These are phyloP conservation scores for Hibiscus trionum DNA, from an alignment of 345 rosid genomes.

Conservation along the genomic window DNA sequence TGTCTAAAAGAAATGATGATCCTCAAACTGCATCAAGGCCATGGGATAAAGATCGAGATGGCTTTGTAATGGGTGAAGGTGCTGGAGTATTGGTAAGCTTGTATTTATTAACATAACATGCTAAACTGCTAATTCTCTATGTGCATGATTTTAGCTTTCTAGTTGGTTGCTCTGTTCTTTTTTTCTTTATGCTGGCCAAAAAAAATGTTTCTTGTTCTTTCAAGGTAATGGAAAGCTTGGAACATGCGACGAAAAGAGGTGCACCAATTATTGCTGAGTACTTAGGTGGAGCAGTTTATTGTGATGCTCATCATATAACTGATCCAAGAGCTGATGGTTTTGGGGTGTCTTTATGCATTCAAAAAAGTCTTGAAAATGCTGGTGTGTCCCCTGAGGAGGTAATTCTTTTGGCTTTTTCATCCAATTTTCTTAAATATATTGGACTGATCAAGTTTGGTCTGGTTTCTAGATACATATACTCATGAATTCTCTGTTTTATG, in stretches of 20 bases:
- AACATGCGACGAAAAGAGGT: slow-evolving; percentile 91
- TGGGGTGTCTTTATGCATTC: slow-evolving; percentile 95
- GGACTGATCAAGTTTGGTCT: neutral
- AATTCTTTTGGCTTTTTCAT: neutral
- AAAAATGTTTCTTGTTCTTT: neutral
- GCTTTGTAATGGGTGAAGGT: slow-evolving; percentile 98
- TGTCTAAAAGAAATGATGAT: slow-evolving; percentile 97
- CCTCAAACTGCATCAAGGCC: slow-evolving; percentile 98
- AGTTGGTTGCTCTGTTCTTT: no score
- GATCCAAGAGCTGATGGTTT: slow-evolving; percentile 99
- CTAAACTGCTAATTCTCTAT: no score
- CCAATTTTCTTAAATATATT: neutral
- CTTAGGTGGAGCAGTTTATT: slow-evolving; percentile 93
- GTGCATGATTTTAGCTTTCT: no score
- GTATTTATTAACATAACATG: no score
- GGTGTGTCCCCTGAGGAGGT: slow-evolving; percentile 98
- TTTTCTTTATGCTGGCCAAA: no score
- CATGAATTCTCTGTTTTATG: neutral
- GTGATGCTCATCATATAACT: slow-evolving; percentile 99
- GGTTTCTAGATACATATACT: neutral
- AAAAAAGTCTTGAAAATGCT: slow-evolving; percentile 92
- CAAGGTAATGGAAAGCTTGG: slow-evolving; percentile 97
- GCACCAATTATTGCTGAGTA: slow-evolving; percentile 96
- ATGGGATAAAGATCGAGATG: slow-evolving; percentile 91
- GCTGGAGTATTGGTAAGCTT: slow-evolving; percentile 87